A percentile compares a stretch with the other conserved stretches of the same genome.
phyloP scores from a whole-genome alignment of 805 yeast genomes.

The Sugiyamaella qingdaonensis region DNA sequence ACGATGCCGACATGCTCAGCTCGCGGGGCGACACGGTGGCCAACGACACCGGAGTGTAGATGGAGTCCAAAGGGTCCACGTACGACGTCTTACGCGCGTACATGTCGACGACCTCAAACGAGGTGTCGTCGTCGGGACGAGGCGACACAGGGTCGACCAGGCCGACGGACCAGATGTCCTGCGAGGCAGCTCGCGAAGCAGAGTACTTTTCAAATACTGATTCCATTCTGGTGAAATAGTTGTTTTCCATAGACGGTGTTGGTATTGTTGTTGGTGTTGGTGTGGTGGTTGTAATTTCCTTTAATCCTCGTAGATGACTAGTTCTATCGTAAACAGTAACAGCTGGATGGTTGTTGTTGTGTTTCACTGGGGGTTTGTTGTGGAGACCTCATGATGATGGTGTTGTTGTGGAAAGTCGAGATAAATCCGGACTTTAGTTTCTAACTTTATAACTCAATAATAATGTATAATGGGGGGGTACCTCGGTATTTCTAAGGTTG shows the following conservation, averaged over 20 bases:
- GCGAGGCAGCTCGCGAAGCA: slow-evolving; percentile 27
- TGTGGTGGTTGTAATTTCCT: not conserved
- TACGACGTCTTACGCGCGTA: slow-evolving; percentile 5
- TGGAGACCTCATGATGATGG: slow-evolving; percentile 16
- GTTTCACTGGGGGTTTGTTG: slow-evolving; percentile 5
- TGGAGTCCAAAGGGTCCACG: slow-evolving; percentile 14
- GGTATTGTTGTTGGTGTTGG: not conserved
- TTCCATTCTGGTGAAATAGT: slow-evolving; percentile 25
- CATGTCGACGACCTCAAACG: slow-evolving; percentile 9
- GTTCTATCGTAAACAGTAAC: slow-evolving; percentile 6
- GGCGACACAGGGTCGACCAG: slow-evolving; percentile 2
- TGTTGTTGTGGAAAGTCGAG: slow-evolving; percentile 7
- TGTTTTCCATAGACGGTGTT: not conserved
- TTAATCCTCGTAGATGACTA: not conserved
- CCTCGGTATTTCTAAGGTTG: too few species aligned
- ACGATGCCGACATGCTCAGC: slow-evolving; percentile 6
- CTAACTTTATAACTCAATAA: not conserved
- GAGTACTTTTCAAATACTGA: slow-evolving; percentile 33
- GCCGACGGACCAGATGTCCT: slow-evolving; percentile 26
- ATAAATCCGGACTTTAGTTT: slow-evolving; percentile 7
- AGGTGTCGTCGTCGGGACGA: slow-evolving; percentile 2
- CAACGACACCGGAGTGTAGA: slow-evolving; percentile 7
- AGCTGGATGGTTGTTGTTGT: slow-evolving; percentile 3
- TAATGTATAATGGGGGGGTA: not conserved
- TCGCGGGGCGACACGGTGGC: slow-evolving; percentile 24